Percentiles rank a stretch among this genome's conserved stretches.
Evolutionary conservation across 176 grass and related monocot genomes (phyloP).

Genomic region (Panicum miliaceum): DNA sequence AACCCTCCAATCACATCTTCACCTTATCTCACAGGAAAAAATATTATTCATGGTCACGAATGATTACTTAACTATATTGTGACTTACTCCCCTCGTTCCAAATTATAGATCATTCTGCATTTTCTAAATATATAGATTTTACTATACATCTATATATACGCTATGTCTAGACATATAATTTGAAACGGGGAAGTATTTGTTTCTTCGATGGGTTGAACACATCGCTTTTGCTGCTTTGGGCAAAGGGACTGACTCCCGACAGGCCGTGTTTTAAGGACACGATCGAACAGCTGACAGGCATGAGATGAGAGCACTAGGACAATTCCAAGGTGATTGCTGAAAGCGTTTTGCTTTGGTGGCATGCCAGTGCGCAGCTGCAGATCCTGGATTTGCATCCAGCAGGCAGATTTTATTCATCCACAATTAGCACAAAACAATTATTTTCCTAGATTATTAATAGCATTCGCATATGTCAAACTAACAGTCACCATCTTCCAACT

Average conservation of each 20-base stretch:
- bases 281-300: not conserved
- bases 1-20: not conserved
- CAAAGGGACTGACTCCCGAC: slow-evolving; percentile 1
- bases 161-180: too few relatives aligned
- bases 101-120: too few relatives aligned
- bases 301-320: not conserved
- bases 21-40: not conserved
- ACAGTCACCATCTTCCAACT: not conserved
- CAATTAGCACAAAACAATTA: not conserved
- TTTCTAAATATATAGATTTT: too few relatives aligned
- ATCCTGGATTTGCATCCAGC: not conserved
- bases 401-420: not conserved
- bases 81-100: too few relatives aligned
- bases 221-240: not conserved
- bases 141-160: too few relatives aligned
- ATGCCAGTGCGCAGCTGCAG: not conserved
- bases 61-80: not conserved
- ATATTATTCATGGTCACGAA: not conserved
- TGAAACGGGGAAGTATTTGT: not conserved
- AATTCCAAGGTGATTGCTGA: not conserved
- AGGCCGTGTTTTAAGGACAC: not conserved
- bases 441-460: not conserved
- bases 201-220: not conserved
- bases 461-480: not conserved
- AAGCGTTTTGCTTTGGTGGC: not conserved